phyloP scores from a whole-genome alignment of 805 yeast genomes.

The Spathaspora sp. region DNA sequence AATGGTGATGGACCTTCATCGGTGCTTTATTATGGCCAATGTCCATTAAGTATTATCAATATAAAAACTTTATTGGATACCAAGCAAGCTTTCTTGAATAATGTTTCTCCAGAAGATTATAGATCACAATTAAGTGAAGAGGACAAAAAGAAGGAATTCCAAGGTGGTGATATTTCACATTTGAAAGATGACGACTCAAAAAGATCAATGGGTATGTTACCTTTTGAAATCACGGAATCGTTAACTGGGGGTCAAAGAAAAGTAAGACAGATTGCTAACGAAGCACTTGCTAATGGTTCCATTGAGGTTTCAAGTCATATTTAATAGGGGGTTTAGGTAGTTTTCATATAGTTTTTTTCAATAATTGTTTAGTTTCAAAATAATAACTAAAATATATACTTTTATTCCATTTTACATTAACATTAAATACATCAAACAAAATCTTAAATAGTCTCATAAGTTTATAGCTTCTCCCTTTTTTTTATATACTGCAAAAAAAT shows the following conservation, averaged over 20 bases:
- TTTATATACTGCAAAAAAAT: neutral
- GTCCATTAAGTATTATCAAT: constrained; percentile 24
- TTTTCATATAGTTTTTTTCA: neutral
- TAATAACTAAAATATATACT: neutral
- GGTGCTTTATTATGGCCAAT: constrained; percentile 36
- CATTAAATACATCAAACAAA: constrained; percentile 1
- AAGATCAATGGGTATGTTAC: constrained; percentile 21
- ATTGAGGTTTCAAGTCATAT: neutral
- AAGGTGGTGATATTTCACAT: constrained; percentile 16
- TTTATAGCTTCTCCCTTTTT: neutral
- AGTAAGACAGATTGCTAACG: constrained; percentile 20
- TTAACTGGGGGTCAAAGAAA: constrained; percentile 21
- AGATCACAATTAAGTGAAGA: constrained; percentile 13
- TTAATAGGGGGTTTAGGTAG: neutral
- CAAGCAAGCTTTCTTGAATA: constrained; percentile 9
- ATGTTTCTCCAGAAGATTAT: constrained; percentile 11
- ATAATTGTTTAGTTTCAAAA: too few relatives aligned
- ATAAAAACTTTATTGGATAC: constrained; percentile 13
- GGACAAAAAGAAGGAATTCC: constrained; percentile 14
- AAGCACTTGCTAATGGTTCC: constrained; percentile 9
- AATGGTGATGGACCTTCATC: constrained; percentile 32
- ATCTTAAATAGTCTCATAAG: neutral
- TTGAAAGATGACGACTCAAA: constrained; percentile 16
- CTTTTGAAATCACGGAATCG: constrained; percentile 17
- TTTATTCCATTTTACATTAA: constrained; percentile 2